Evolutionary conservation across 257 asterid genomes (phyloP), one percentile per base, ranked within the genome.

Genomic region (Petrea volubilis): DNA sequence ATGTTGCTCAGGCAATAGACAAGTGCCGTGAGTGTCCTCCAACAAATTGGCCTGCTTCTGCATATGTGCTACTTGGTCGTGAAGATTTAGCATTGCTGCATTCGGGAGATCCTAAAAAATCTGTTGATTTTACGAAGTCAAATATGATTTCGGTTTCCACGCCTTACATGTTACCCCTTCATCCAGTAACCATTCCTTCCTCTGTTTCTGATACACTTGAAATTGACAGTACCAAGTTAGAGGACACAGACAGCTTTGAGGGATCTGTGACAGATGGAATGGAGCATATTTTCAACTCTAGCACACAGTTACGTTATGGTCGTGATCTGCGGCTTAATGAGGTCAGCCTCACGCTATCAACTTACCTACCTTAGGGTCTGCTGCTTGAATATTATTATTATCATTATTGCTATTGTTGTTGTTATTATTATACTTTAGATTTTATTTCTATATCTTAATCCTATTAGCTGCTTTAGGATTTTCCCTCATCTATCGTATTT

Each of bases 1-100:
- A 51, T 74, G 68, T 27, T 76, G 53, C 77, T 50, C 78, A 95
- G 99, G 97, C 94, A 64, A 78, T 95, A 77, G 95, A 89, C 75
- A 95, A 79, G 78, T 91, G 98, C 80, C 96, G 99, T 17, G 98
- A 95, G 78, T 88, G 93, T 80, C 98, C 99, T 69, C 99, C 99
- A 29, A 77, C 81, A 49, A 85, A 92, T 82, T 95, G 99, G 99
- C 96, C 98, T 64, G 84, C 90, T 69, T 93, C 98, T 62, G 99
- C 98, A 51, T 95, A 95, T 80, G 88, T 92, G 74, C 92, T 95
- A 59, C 89, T 95, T 73, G 98, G 98, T 51, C 96, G 98, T 71
- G 97, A 94, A 87, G 99, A 95, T 85, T 80, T 95, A 81, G 97
- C 97, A 57, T 77, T 89, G 84, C 79, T 88, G 65, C 79, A 79